Conservation (phyloP, 2,329 filamentous ascomycete genomes). For the Fusarium sp. region DNA sequence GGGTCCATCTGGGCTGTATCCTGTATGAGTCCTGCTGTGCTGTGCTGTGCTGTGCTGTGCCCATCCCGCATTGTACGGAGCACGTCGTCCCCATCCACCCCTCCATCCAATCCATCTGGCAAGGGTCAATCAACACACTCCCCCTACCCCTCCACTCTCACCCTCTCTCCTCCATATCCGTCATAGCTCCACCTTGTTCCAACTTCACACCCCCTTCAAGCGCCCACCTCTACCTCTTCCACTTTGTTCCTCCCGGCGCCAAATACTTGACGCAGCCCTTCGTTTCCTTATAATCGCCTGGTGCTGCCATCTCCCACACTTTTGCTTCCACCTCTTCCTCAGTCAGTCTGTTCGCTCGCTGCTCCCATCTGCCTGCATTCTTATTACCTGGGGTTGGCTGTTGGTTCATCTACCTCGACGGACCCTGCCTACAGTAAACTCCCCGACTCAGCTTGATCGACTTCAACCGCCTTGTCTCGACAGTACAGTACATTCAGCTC, state of each 20-base stretch:
- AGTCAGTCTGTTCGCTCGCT: conserved; percentile 47
- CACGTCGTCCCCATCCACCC: neutral
- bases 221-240: conserved; percentile 43
- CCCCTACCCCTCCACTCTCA: conserved; percentile 37
- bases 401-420: conserved; percentile 36
- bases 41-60: neutral
- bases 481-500: conserved; percentile 10
- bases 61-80: neutral
- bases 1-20: conserved; percentile 33
- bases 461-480: conserved; percentile 9
- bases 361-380: conserved; percentile 38
- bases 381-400: conserved; percentile 37
- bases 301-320: conserved; percentile 40
- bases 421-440: conserved; percentile 18
- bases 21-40: neutral
- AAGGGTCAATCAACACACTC: conserved; percentile 27
- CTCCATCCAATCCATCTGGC: conserved; percentile 28
- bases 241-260: conserved; percentile 43
- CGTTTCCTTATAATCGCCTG: conserved; percentile 45
- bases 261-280: conserved; percentile 43
- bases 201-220: conserved; percentile 43
- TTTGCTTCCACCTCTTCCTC: conserved; percentile 36
- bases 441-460: conserved; percentile 26
- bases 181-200: conserved; percentile 40
- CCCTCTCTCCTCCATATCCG: conserved; percentile 14